Percentiles rank a stretch among this genome's conserved stretches.
phyloP scores from a whole-genome alignment of 352 stramenopile species.

The Thraustochytrium sp. region DNA sequence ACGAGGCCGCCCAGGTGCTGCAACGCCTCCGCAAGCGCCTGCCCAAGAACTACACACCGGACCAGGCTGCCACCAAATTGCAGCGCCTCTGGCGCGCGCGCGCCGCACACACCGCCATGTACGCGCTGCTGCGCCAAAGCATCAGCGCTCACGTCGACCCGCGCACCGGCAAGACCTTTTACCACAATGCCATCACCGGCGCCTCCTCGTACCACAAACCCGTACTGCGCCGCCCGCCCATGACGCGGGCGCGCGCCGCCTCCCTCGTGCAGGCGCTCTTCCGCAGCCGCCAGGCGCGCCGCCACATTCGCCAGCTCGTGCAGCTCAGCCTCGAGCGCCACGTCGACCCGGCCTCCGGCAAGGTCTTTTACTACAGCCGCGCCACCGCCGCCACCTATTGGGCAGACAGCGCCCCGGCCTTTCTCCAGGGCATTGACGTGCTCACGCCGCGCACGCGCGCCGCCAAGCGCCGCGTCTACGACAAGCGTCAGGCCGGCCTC shows the following conservation, averaged over 20 bases:
- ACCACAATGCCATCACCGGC: neutral
- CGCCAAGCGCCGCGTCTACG: neutral
- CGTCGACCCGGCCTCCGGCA: neutral
- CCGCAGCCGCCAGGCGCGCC: neutral
- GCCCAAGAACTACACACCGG: neutral
- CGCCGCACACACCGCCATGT: neutral
- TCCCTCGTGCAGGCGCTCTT: neutral
- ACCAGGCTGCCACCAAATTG: neutral
- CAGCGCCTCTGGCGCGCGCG: neutral
- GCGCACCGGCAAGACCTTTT: neutral
- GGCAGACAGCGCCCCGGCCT: neutral
- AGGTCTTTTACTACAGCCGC: constrained; percentile 6
- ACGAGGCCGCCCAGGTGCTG: neutral
- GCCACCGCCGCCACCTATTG: neutral
- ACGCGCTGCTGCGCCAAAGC: neutral
- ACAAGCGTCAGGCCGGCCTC: neutral
- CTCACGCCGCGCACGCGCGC: constrained; percentile 1
- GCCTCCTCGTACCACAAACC: neutral
- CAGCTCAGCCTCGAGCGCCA: neutral
- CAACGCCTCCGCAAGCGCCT: neutral
- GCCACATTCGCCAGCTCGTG: neutral
- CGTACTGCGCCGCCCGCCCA: neutral
- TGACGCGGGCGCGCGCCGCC: neutral
- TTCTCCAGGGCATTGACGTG: neutral
- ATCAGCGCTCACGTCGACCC: neutral